Conservation (phyloP, 768 basidiomycete species). For the Amanita muscaria region DNA sequence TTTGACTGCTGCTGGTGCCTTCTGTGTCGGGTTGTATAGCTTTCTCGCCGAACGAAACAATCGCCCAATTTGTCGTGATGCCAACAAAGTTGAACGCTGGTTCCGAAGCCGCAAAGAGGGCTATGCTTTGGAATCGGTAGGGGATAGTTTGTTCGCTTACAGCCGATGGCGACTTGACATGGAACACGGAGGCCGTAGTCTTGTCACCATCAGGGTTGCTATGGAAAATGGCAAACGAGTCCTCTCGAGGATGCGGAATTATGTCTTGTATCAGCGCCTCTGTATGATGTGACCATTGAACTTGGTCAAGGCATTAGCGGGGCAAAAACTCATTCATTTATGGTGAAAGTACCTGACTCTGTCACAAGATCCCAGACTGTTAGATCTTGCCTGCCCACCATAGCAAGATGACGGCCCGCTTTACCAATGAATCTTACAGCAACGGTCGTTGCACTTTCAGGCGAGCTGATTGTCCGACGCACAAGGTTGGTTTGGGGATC, state of each 20-base stretch:
- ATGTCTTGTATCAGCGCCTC: conserved; percentile 5
- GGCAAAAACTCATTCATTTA: background rate
- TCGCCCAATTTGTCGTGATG: conserved; percentile 57
- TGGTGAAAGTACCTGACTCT: conserved; percentile 41
- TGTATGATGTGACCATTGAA: conserved; percentile 3
- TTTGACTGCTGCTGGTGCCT: conserved; percentile 19
- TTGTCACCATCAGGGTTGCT: conserved; percentile 21
- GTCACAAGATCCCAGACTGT: conserved; percentile 67
- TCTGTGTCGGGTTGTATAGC: conserved; percentile 32
- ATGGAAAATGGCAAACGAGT: conserved; percentile 54
- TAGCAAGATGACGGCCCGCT: conserved; percentile 62
- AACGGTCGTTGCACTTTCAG: conserved; percentile 37
- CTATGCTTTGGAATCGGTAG: conserved; percentile 48
- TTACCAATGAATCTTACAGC: conserved; percentile 60
- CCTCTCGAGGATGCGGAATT: conserved; percentile 19
- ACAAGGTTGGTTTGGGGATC: conserved; percentile 56
- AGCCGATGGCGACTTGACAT: conserved; percentile 35
- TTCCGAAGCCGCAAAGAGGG: conserved; percentile 25
- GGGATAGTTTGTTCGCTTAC: conserved; percentile 41
- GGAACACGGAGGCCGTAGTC: conserved; percentile 42
- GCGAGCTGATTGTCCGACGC: conserved; percentile 48
- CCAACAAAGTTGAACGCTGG: conserved; percentile 52
- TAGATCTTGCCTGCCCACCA: conserved; percentile 38
- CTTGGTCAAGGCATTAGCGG: background rate
- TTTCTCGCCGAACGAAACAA: conserved; percentile 62